These are phyloP conservation scores for Tagetes erecta DNA, from an alignment of 129 eudicot genomes.

Conservation along the genomic window DNA sequence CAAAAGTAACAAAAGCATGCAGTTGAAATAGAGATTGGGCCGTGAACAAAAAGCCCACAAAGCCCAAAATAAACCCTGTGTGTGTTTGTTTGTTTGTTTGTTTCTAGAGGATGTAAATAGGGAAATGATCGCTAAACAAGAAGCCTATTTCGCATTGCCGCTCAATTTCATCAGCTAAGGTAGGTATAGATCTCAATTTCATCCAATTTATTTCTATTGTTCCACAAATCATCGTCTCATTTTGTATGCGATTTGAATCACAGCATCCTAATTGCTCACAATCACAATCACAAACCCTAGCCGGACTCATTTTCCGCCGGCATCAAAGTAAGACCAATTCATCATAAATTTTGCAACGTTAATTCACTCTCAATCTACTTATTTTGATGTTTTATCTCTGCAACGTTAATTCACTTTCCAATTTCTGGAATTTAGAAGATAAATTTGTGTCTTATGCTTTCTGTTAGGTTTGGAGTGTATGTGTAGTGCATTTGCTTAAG, in stretches of 20 bases:
- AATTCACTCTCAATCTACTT: no score
- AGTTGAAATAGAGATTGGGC: neutral
- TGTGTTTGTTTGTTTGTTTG: neutral
- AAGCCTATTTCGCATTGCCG: neutral
- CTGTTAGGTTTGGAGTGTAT: constrained; percentile 6
- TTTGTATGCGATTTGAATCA: neutral
- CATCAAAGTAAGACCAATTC: neutral
- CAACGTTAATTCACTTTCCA: no score
- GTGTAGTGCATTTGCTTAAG: neutral
- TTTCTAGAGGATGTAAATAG: neutral
- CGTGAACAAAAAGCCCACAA: neutral
- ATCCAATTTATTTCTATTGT: neutral
- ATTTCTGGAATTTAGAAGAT: neutral
- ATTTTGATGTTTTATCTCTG: no score
- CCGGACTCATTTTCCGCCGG: neutral
- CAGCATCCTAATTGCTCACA: neutral
- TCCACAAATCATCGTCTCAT: neutral
- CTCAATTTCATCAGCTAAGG: constrained; percentile 4
- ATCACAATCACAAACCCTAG: constrained; percentile 24
- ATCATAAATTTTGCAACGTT: neutral
- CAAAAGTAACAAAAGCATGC: neutral
- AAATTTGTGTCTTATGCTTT: neutral
- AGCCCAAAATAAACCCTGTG: constrained; percentile 11
- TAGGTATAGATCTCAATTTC: neutral
- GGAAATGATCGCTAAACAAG: neutral